Evolutionary conservation across 441 rosid genomes (phyloP).

Genomic region (Eruca vesicaria): DNA sequence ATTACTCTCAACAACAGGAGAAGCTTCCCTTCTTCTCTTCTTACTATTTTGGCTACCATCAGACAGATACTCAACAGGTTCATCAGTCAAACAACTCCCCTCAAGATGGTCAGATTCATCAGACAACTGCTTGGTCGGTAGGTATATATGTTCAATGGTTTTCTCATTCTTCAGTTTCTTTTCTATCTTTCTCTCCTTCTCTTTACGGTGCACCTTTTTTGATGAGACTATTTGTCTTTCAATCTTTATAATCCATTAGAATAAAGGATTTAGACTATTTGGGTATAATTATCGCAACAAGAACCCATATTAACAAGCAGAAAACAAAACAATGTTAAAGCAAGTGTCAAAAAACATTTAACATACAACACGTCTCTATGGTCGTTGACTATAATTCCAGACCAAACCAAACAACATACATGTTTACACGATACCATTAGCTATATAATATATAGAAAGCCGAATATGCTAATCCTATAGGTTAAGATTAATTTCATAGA

Average conservation of each 20-base stretch:
- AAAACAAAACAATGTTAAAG: neutral
- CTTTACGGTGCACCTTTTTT: conserved; percentile 21
- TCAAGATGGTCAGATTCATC: conserved; percentile 49
- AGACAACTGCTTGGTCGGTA: conserved; percentile 17
- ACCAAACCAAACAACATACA: neutral
- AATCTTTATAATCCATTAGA: conserved; percentile 67
- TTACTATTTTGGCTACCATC: conserved; percentile 52
- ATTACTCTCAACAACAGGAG: conserved; percentile 27
- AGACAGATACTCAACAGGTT: conserved; percentile 52
- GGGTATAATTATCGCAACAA: conserved; percentile 17
- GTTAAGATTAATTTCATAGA: neutral
- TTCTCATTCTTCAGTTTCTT: conserved; percentile 14
- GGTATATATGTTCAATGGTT: neutral
- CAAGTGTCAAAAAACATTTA: neutral
- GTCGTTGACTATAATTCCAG: conserved; percentile 9
- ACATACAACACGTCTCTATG: conserved; percentile 6
- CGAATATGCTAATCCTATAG: too few relatives aligned
- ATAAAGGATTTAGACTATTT: conserved; percentile 56
- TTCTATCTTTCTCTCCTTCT: conserved; percentile 38
- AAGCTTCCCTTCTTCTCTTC: conserved; percentile 47
- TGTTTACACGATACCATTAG: conserved; percentile 4
- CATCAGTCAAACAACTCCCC: conserved; percentile 66
- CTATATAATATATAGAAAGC: neutral
- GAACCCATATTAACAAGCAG: conserved; percentile 37
- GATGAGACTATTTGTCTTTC: conserved; percentile 32